Evolutionary conservation across 805 yeast species (phyloP).

Genomic region (Candida pseudofarinosa): DNA sequence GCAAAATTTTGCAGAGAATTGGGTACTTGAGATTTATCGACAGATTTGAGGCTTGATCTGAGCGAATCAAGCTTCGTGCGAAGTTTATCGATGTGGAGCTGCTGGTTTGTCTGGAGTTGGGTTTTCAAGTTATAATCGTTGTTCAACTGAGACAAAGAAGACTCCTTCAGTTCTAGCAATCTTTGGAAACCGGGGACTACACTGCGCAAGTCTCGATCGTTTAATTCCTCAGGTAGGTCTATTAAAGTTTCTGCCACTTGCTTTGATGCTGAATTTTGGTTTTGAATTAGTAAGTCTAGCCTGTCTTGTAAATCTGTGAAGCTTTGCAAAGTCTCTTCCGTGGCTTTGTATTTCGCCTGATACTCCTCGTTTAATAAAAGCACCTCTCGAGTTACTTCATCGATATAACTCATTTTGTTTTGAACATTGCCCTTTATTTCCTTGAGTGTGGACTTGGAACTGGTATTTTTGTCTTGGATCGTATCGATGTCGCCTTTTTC

Average conservation of each 20-base stretch:
- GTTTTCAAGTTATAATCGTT: conserved; percentile 6
- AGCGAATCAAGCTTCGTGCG: conserved; percentile 2
- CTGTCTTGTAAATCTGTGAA: conserved; percentile 17
- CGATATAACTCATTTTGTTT: conserved; percentile 24
- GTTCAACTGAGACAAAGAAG: conserved; percentile 1
- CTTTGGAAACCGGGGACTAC: not conserved
- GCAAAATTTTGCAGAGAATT: conserved; percentile 12
- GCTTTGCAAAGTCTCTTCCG: conserved; percentile 22
- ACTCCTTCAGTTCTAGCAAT: not conserved
- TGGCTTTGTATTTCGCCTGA: conserved; percentile 19
- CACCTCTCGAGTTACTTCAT: conserved; percentile 23
- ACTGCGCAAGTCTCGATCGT: conserved; percentile 1
- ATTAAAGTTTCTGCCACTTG: conserved; percentile 7
- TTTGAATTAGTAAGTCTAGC: conserved; percentile 10
- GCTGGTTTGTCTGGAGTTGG: conserved; percentile 5
- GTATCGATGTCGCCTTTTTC: conserved; percentile 16
- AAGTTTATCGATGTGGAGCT: conserved; percentile 3
- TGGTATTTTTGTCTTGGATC: conserved; percentile 18
- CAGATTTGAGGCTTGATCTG: not conserved
- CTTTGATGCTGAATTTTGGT: conserved; percentile 8
- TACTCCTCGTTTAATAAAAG: conserved; percentile 21
- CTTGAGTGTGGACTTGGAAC: conserved; percentile 20
- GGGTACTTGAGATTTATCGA: conserved; percentile 5
- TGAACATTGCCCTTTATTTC: conserved; percentile 22
- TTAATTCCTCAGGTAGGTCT: not conserved